phyloP scores from a whole-genome alignment of 2,329 filamentous ascomycete species.

The Claviceps humidiphila region DNA sequence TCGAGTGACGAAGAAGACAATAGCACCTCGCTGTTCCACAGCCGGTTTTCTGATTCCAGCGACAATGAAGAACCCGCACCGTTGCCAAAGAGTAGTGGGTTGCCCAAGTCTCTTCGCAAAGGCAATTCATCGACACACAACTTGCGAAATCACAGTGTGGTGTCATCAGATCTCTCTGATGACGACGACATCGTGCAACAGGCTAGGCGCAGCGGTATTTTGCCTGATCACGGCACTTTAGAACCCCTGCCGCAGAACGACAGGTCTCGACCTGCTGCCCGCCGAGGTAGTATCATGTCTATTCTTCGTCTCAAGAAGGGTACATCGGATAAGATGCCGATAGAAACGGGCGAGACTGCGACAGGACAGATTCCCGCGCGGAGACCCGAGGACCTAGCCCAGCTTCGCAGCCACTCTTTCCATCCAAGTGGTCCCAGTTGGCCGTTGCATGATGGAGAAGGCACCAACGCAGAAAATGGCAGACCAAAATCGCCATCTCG shows the following conservation, averaged over 20 bases:
- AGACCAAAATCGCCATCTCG: conserved; percentile 15
- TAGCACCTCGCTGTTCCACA: conserved; percentile 27
- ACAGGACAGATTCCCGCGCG: conserved; percentile 50
- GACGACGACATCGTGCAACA: conserved; percentile 36
- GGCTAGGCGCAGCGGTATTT: conserved; percentile 6
- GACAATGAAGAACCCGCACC: conserved; percentile 9
- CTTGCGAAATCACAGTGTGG: conserved; percentile 5
- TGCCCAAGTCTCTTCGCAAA: conserved; percentile 20
- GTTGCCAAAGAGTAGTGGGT: conserved; percentile 18
- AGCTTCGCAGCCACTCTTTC: conserved; percentile 25
- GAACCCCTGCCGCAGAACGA: conserved; percentile 11
- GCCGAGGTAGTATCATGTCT: conserved; percentile 39
- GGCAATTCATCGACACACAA: conserved; percentile 6
- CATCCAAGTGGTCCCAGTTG: conserved; percentile 19
- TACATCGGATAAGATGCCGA: conserved; percentile 36
- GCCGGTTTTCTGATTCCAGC: conserved; percentile 40
- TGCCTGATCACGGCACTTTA: conserved; percentile 26
- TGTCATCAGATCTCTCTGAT: conserved; percentile 47
- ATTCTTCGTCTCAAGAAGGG: conserved; percentile 51
- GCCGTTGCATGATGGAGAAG: conserved; percentile 19
- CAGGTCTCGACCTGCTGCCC: conserved; percentile 7
- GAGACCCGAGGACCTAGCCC: conserved; percentile 37
- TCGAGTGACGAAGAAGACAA: conserved; percentile 46
- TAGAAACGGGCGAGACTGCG: conserved; percentile 41
- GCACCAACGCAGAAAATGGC: conserved; percentile 17